Evolutionary conservation across 192 early-diverging fungal genomes (phyloP).

Genomic region (Umbelopsis isabellina): DNA sequence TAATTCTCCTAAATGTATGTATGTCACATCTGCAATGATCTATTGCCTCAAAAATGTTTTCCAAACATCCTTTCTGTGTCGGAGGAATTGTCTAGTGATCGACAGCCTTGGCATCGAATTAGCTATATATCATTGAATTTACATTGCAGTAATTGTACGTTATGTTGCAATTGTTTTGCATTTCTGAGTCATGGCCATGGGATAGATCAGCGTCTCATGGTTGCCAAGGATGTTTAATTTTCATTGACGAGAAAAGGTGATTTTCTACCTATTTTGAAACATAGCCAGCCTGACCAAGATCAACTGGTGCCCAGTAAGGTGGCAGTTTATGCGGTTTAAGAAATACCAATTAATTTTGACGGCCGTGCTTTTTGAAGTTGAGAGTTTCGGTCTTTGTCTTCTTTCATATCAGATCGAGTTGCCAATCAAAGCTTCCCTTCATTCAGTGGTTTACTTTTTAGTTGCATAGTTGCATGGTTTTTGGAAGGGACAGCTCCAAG

Average conservation of each 20-base stretch:
- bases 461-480: neutral
- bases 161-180: neutral
- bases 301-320: neutral
- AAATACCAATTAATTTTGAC: neutral
- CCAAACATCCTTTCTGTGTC: too few relatives aligned
- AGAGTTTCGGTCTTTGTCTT: neutral
- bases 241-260: neutral
- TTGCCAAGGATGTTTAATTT: neutral
- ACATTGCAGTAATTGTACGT: neutral
- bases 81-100: too few relatives aligned
- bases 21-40: too few relatives aligned
- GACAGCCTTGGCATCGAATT: too few relatives aligned
- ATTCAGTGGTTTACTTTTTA: neutral
- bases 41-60: too few relatives aligned
- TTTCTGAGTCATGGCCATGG: neutral
- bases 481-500: conserved; percentile 5
- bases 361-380: neutral
- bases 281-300: conserved; percentile 3
- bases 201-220: neutral
- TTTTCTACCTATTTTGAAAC: conserved; percentile 1
- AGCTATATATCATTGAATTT: neutral
- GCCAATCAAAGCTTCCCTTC: neutral
- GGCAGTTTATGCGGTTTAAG: conserved; percentile 20
- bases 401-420: neutral
- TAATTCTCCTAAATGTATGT: too few relatives aligned